Base-by-base conservation (phyloP, 1,284 basidiomycete genomes). In the Phylloboletellus chloephorus region DNA sequence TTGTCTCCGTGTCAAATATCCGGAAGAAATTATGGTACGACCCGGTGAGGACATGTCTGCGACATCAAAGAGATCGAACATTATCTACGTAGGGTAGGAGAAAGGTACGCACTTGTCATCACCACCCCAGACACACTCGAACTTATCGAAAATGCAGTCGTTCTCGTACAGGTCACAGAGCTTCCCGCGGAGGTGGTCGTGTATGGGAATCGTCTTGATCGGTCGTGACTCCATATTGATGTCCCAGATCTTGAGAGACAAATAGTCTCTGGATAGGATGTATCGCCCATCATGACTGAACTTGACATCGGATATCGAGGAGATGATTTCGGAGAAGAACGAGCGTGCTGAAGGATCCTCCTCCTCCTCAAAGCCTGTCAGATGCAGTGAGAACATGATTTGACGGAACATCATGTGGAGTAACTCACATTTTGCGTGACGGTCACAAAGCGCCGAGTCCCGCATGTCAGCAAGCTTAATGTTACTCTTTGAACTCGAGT, bases 381-480 rank as follows among this genome's bases (percentile, higher is more conserved):
- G 33, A 37, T 48, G 29, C 26, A 28, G 29, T 44, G 44, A 52
- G 39, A 53, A 44, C 33, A 28, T 37, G 39, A 38, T 41, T 35
- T 46, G 39, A 26, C 39, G 37, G 37, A 37, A 21, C 37, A 44
- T 39, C 16, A 25, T 13, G 28, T 15, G 15, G 5, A 11, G 39
- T 23, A 22, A 68, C 88, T 56, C 57, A 97, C 95, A 84, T 76
- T 99, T 98, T 30, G 94, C 91, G 56, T 98, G 89, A 54, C 80
- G 79, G 64, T 99, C 96, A 66, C 96, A 99, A 43, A 99, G 71
- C 5, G 96, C 96, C 16, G 94, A 91, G 55, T 98, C 93, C 39
- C 96, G 83, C 96, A 99, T 99, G 68, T 99, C 96, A n/a, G 94
- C 95, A 43, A 99, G 80, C 71, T 98, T 98, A 76, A 99, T 98